Base-by-base conservation (phyloP, 2,329 filamentous ascomycete species). In the Grosmannia serpens region DNA sequence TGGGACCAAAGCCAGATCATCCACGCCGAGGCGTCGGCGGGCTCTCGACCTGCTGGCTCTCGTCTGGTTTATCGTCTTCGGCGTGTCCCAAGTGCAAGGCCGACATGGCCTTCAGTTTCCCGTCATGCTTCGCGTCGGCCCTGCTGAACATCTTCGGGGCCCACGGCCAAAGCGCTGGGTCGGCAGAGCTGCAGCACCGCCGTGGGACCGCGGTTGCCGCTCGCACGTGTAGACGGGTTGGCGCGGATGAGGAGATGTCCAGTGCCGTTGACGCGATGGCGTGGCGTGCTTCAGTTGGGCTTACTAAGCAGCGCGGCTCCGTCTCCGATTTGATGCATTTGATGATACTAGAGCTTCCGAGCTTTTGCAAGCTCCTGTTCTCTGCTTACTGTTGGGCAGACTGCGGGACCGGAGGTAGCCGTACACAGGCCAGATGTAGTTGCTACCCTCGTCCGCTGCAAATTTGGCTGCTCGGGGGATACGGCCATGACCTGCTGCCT, bases 1-100 rank as follows among this genome's bases (percentile, higher is more conserved):
- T 84, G 81, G 77, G 73, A 76, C 22, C 73, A 80, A 46, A 83
- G 78, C 41, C 84, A 87, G 59, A 84, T 86, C 74, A 89, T 91
- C 72, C 91, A 89, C 75, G 82, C 86, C 52, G 81, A 87, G 67
- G 81, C 89, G 22, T 78, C 91, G 46, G 85, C 88, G 84, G 77
- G 24, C 67, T 91, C 22, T 82, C 84, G 15, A 82, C 91, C 58
- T 90, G 65, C 75, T 91, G 64, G 86, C 84, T 51, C 71, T 85
- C 58, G 76, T 81, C 54, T 91, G 86, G 86, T 89, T 88, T 67
- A 79, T 81, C 29, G 77, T 78, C 3, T 89, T 89, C 65, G 85
- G 68, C 70, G n/a, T 92, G 88, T 70, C 77, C 81, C 59, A 80
- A 83, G 65, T 88, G 82, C 80, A 89, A 87, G 72, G 82, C 88